phyloP scores from a whole-genome alignment of 2,329 filamentous ascomycete species.

The Cladophialophora carrionii region DNA sequence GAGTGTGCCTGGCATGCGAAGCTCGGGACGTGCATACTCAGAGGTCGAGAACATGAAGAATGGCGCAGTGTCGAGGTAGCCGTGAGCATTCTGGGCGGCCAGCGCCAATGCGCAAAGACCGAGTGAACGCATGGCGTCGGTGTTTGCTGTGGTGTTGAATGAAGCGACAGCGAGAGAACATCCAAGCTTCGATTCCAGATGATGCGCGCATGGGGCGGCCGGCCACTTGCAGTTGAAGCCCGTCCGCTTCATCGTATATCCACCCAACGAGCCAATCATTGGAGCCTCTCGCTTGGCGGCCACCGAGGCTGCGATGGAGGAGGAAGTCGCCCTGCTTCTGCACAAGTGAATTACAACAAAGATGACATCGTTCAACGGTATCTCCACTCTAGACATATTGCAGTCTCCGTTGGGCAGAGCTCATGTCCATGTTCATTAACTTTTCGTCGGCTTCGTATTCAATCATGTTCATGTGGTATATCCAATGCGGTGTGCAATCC shows the following conservation, averaged over 20 bases:
- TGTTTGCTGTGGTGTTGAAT: conserved; percentile 16
- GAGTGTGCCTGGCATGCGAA: conserved; percentile 7
- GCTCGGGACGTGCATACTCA: conserved; percentile 59
- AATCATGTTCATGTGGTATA: background rate
- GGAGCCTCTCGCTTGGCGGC: background rate
- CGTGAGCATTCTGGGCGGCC: conserved; percentile 30
- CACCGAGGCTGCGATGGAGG: background rate
- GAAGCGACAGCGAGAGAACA: conserved; percentile 4
- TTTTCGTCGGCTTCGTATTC: background rate
- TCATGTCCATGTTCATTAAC: background rate
- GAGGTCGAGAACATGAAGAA: conserved; percentile 86
- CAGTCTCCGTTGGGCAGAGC: background rate
- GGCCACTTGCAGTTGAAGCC: conserved; percentile 6
- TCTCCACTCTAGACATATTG: background rate
- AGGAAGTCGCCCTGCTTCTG: background rate
- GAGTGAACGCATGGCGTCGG: conserved; percentile 30
- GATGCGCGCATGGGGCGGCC: conserved; percentile 17
- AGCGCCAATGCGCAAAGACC: conserved; percentile 36
- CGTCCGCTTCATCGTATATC: conserved; percentile 23
- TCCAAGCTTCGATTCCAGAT: conserved; percentile 19
- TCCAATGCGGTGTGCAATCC: background rate
- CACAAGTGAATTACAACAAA: background rate
- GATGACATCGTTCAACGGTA: background rate
- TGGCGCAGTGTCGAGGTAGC: conserved; percentile 71
- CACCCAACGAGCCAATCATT: background rate